phyloP scores from a whole-genome alignment of 495 filamentous ascomycete species.

The Hyaloscypha finlandica region DNA sequence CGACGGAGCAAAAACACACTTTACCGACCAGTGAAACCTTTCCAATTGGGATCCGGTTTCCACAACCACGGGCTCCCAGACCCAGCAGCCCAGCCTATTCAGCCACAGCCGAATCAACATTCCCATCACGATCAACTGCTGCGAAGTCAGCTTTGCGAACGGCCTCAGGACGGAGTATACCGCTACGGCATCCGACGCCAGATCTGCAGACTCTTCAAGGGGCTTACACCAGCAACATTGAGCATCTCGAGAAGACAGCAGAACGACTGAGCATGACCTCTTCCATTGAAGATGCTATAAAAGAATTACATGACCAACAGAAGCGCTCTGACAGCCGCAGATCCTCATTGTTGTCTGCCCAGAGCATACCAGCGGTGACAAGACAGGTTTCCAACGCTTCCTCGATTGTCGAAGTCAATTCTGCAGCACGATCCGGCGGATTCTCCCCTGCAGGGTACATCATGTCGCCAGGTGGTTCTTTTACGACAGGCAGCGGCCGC shows the following conservation, averaged over 20 bases:
- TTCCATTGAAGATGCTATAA: conserved; percentile 81
- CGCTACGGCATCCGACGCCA: conserved; percentile 73
- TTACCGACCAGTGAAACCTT: conserved; percentile 11
- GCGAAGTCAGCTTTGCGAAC: conserved; percentile 56
- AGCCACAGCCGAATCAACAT: conserved; percentile 2
- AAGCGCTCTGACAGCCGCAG: conserved; percentile 66
- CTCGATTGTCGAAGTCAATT: conserved; percentile 70
- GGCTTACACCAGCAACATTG: conserved; percentile 71
- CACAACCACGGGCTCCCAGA: conserved; percentile 14
- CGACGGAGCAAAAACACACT: conserved; percentile 2
- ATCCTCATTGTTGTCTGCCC: conserved; percentile 48
- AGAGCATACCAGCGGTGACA: conserved; percentile 33
- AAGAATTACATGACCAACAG: conserved; percentile 75
- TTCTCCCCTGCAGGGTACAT: conserved; percentile 70
- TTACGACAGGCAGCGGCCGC: conserved; percentile 54
- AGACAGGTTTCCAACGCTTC: conserved; percentile 59
- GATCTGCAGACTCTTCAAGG: conserved; percentile 74
- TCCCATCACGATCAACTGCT: conserved; percentile 11
- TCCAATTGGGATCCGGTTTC: background rate
- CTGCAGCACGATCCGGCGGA: conserved; percentile 63
- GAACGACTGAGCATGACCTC: conserved; percentile 78
- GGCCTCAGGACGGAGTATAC: conserved; percentile 59
- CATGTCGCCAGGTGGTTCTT: conserved; percentile 65
- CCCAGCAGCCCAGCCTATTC: conserved; percentile 18
- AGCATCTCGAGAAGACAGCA: conserved; percentile 78